A percentile compares a stretch with the other conserved stretches of the same genome.
phyloP scores from a whole-genome alignment of 495 filamentous ascomycete species.

The Penicillium dipodomyicola region DNA sequence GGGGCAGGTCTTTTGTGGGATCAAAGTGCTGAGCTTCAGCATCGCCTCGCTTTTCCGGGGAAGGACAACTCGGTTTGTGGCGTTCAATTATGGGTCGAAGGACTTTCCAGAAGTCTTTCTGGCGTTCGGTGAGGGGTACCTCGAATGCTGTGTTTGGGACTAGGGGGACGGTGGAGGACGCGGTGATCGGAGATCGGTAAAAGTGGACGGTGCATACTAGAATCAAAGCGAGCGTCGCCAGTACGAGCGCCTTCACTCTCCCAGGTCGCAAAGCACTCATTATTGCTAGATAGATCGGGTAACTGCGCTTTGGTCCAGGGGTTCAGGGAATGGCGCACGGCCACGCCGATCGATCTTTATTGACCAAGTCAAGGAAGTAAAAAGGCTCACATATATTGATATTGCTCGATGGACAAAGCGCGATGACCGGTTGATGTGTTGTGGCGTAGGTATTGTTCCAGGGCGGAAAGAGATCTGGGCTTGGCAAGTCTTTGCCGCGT shows the following conservation, averaged over 20 bases:
- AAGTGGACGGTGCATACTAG: conserved; percentile 36
- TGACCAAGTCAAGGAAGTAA: background rate
- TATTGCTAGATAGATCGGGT: conserved; percentile 1
- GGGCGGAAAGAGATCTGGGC: conserved; percentile 12
- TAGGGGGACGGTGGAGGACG: conserved; percentile 28
- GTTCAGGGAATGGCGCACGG: conserved; percentile 24
- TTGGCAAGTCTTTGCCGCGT: background rate
- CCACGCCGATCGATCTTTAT: conserved; percentile 20
- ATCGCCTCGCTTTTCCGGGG: conserved; percentile 23
- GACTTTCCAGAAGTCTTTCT: conserved; percentile 36
- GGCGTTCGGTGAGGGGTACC: conserved; percentile 33
- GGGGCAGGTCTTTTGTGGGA: conserved; percentile 28
- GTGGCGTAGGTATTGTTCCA: conserved; percentile 3
- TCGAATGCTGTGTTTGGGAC: conserved; percentile 36
- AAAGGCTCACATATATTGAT: background rate
- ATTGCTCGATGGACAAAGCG: background rate
- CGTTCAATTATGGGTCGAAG: conserved; percentile 34
- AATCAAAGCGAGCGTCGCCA: conserved; percentile 24
- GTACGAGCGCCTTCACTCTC: conserved; percentile 32
- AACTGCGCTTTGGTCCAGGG: conserved; percentile 4
- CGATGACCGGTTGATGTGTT: background rate
- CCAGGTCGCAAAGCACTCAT: conserved; percentile 37
- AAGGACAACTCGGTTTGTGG: conserved; percentile 28
- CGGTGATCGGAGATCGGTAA: conserved; percentile 30
- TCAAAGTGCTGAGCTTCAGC: conserved; percentile 32